Base-by-base conservation (phyloP, 768 basidiomycete species). In the Suillus variegatus region DNA sequence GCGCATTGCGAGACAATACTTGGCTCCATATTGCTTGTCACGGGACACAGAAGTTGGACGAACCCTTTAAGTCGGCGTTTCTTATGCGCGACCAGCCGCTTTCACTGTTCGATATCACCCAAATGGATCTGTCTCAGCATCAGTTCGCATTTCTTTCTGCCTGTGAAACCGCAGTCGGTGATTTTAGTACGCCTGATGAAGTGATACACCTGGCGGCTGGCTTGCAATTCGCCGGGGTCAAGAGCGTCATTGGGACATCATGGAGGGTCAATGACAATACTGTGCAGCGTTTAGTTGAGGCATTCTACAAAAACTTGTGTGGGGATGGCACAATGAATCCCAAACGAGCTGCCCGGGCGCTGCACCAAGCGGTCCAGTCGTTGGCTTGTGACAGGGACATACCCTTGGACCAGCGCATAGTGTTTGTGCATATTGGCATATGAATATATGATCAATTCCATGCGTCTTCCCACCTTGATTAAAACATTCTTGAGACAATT, bases 11-110 rank as follows among this genome's bases (percentile, higher is more conserved):
- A 38, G 9, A 38, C 12, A 51, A 69, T 51, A 12, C 41, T 1
- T 72, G 68, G 70, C 61, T 67, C 13, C 72, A 73, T 56, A 64
- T 73, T 32, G 63, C 70, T 3, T 72, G 71, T 35, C 71, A 73
- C 46, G 70, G 66, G 2, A 49, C 12, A 12, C 65, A 66, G 22
- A 47, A 61, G 8, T 10, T n/a, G 1, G 22, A 9, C 2, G 58
- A 67, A 14, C 71, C 72, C 6, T 69, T 72, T 47, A 32, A 69
- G 0, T 66, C 55, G 12, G 43, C 28, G 36, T 55, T 66, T 46
- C 51, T 55, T 2, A 63, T 63, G 62, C 18, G 49, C 2, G 55
- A 63, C 32, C 16, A 57, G 1, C 55, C 47, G n/a, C 52, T 63
- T 14, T 57, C 54, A 2, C 44, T 66, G 4, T n/a, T 63, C 20